These are phyloP conservation scores for Testicularia cyperi DNA, from an alignment of 1,284 basidiomycete species.

Conservation along the genomic window DNA sequence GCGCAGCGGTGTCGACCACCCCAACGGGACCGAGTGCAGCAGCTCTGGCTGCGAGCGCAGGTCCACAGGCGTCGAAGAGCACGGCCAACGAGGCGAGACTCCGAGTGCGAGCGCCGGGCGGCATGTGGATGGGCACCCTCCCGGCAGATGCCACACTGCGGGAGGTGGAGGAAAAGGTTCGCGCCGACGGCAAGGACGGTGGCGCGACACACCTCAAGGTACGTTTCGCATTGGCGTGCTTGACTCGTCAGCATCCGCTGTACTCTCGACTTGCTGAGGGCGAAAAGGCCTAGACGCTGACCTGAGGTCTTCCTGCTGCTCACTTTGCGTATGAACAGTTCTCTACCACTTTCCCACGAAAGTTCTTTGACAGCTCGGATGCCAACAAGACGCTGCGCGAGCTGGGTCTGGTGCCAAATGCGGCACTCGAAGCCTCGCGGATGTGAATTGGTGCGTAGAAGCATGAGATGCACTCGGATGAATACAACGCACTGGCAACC, in stretches of 20 bases:
- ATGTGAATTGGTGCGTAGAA: too few relatives aligned
- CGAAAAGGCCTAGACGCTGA: too few relatives aligned
- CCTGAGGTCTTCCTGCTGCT: too few relatives aligned
- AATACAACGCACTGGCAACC: background rate
- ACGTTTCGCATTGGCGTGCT: constrained; percentile 4
- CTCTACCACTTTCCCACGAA: constrained; percentile 56
- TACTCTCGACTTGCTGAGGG: too few relatives aligned
- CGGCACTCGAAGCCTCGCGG: constrained; percentile 50
- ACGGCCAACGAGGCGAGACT: constrained; percentile 48
- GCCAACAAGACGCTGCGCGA: constrained; percentile 47
- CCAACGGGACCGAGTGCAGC: constrained; percentile 27
- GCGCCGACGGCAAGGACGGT: constrained; percentile 41
- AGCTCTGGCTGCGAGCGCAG: constrained; percentile 23
- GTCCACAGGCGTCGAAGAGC: constrained; percentile 25
- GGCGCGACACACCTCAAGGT: constrained; percentile 41
- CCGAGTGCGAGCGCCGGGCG: constrained; percentile 49
- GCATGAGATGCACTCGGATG: too few relatives aligned
- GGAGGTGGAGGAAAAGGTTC: constrained; percentile 42
- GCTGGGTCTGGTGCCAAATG: constrained; percentile 57
- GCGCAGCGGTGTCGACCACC: constrained; percentile 4
- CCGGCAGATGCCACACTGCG: constrained; percentile 43
- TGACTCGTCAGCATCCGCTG: too few relatives aligned
- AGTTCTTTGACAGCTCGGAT: constrained; percentile 48
- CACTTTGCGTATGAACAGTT: too few relatives aligned
- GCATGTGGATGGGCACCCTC: constrained; percentile 54